phyloP scores from a whole-genome alignment of 140 eudicot genomes.

The Cichorium intybus region DNA sequence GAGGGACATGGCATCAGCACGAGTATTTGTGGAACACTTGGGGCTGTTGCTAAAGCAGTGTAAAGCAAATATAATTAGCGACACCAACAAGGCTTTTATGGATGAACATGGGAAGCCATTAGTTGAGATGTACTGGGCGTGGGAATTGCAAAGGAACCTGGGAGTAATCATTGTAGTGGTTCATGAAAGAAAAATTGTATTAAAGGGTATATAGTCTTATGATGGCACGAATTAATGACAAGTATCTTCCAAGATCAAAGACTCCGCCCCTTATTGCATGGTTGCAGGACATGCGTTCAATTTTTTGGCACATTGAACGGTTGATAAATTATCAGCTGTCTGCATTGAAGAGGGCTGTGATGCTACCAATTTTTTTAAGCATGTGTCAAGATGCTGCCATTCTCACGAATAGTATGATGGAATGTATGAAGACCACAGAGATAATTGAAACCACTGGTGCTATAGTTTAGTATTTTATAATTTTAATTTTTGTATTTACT shows the following conservation, averaged over 20 bases:
- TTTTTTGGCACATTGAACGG: background rate
- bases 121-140: background rate
- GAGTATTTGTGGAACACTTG: background rate
- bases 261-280: background rate
- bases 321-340: constrained; percentile 5
- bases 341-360: background rate
- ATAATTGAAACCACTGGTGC: background rate
- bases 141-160: background rate
- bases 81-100: background rate
- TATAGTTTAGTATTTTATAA: background rate
- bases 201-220: no score
- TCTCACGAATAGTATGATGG: constrained; percentile 8
- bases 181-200: background rate
- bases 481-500: no score
- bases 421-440: background rate
- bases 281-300: background rate
- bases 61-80: background rate
- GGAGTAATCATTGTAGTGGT: background rate
- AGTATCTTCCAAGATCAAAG: no score
- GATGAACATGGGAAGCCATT: background rate
- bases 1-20: background rate
- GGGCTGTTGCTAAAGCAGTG: background rate
- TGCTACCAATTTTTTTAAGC: background rate
- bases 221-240: no score
- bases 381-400: constrained; percentile 10